Evolutionary conservation across 352 stramenopile species (phyloP), one percentile per base, ranked within the genome.

Genomic region (Phytophthora agathidicida): DNA sequence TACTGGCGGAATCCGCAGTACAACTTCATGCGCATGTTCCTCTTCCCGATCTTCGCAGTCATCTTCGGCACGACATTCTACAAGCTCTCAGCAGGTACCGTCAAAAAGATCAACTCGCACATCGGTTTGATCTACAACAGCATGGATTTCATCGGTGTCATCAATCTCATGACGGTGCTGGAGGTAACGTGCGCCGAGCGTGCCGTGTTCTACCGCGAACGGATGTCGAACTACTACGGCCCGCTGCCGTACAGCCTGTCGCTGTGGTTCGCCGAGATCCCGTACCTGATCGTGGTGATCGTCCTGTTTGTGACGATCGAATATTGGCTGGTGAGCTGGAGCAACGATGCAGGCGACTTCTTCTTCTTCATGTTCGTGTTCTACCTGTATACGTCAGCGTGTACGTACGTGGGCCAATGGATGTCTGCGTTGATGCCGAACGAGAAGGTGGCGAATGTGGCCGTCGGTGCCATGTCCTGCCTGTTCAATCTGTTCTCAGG

Each of bases 171-270:
- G 71, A 83, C 72, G 5, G 75, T 85, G 54, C 23, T 88, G 7
- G 76, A 86, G 19, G 73, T 82, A 28, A 75, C 73, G 9, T 84
- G 71, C 16, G 48, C 56, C 0, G 74, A 88, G 45, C 75, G 77
- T 4, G 73, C 73, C 0, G 75, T 86, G 48, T 88, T 73, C 52
- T 88, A 88, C 59, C 69, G 73, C 30, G 71, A 88, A 42, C 77
- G 75, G 14, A 86, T 83, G 73, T 84, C 76, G 38, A 83, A 85
- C 61, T 87, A 87, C 71, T 89, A 86, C 46, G 71, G 75, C 14
- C 66, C 75, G 24, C 54, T 89, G 10, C 65, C 76, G n/a, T 89
- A 86, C 73, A 77, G 53, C 39, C 31, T 86, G 38, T 86, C 79
- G 36, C 46, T 89, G 20, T 81, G 82, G 43, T 62, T 75, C 9